Base-by-base conservation (phyloP, 371 early-diverging fungal genomes). In the Capillidium heterosporum region DNA sequence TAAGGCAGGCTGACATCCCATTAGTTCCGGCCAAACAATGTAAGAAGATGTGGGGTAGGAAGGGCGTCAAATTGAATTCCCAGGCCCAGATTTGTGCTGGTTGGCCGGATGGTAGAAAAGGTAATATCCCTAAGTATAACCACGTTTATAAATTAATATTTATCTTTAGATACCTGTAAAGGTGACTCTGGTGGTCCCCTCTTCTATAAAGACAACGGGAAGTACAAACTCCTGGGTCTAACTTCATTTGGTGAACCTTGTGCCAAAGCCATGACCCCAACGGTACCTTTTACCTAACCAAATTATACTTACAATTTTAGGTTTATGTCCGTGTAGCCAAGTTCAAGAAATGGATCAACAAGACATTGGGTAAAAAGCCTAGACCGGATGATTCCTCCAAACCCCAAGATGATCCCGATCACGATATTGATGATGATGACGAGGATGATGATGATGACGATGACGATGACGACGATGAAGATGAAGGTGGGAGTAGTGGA, bases 141-240 rank as follows among this genome's bases (percentile, higher is more conserved):
- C 15, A 13, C 15, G 49, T 31, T 49, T 10, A 13, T 26, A 49
- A 27, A 13, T 31, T 47, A 17, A 17, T 17, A 47, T 47, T 24
- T 8, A n/a, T 44, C 19, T 19, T 44, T 44, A 51, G 52, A 51
- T 26, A 51, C 52, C 5, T 51, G 52, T 39, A 51, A 51, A 51
- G 52, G 52, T 2, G 52, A 51, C 19, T 35, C 35, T 32, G 52
- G 52, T 35, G 52, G 52, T 10, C 52, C 52, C 4, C 39, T 51
- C 4, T 51, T 51, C 28, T 29, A 32, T 15, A 35, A 17, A 19
- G 32, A n/a, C 10, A 28, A 32, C 28, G 35, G 35, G 8, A 31
- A 32, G 17, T n/a, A 13, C 10, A 21, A 32, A 7, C 15, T 51
- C 4, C 3, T 51, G 10, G 52, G 52, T 31, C 52, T 51, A 29